Evolutionary conservation across 1,139 yeast genomes (phyloP), one percentile per base, ranked within the genome.

Genomic region (Geotrichum cucujoidarum): DNA sequence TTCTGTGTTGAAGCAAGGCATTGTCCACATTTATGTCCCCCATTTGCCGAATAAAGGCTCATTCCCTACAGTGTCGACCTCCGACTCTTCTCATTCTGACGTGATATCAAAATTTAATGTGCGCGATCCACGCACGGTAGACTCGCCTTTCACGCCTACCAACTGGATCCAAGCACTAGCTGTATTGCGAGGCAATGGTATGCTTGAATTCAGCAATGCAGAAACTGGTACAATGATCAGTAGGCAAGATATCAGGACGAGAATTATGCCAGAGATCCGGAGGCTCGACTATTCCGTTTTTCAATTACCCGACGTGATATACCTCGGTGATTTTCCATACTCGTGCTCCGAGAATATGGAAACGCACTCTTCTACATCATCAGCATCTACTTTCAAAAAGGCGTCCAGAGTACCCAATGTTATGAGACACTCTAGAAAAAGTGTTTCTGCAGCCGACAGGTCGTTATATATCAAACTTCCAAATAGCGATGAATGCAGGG

Each of bases 151-250:
- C n/a, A 34, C 39, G 18, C 38, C 45, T 25, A 83, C 80, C 55
- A 80, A 80, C 2, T 87, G 95, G 95, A 83, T 82, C 58, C 76
- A 74, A 45, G 81, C 87, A 1, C 81, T 81, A 77, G 95, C 92
- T 0, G 82, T 81, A 10, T 64, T 87, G 45, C 79, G 77, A 56
- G 76, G 83, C 2, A 73, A 79, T 57, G 96, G 96, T 4, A 61
- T 71, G 7, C 69, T 88, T 49, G 80, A 83, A 57, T 64, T 87
- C 39, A 67, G 83, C 32, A 69, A 78, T 34, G 89, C 83, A 59
- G 70, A 74, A 45, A 89, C 84, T 62, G 89, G 92, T 0, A 71
- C 81, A 1, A 58, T 78, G n/a, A 65, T 85, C 1, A 83, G 80
- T 60, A 71, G 83, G 0, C 66, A 86, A 13, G 81, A 86, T 60